Percentiles rank a stretch among this genome's conserved stretches.
Conservation (phyloP, 2,329 filamentous ascomycete genomes). For the Teratosphaeria pseudoeucalypti region DNA sequence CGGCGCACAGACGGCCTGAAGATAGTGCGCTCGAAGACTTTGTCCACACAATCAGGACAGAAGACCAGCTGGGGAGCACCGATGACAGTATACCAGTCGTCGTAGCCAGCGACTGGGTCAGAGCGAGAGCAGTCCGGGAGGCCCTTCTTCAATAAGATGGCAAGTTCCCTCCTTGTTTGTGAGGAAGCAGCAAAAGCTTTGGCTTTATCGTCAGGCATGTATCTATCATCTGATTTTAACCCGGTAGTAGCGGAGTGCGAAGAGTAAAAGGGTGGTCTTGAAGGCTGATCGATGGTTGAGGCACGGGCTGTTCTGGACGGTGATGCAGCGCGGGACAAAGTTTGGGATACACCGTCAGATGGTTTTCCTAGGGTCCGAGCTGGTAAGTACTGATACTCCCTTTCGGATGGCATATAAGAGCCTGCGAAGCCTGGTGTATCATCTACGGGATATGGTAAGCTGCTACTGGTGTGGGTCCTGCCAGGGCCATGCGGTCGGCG, state of each 20-base stretch:
- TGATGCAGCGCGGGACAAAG: conserved; percentile 7
- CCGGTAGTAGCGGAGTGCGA: conserved; percentile 8
- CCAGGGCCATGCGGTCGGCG: not conserved
- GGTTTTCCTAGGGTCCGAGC: conserved; percentile 6
- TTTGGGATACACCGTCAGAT: conserved; percentile 6
- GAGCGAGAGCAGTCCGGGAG: conserved; percentile 62
- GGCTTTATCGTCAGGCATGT: not conserved
- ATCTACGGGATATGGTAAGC: conserved; percentile 38
- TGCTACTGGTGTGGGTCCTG: not conserved
- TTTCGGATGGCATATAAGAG: conserved; percentile 34
- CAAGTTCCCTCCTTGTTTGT: conserved; percentile 35
- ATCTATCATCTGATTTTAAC: conserved; percentile 3
- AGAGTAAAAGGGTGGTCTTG: conserved; percentile 3
- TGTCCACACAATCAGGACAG: conserved; percentile 68
- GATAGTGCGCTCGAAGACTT: conserved; percentile 56
- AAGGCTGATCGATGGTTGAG: not conserved
- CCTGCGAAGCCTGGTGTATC: conserved; percentile 23
- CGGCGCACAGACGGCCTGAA: conserved; percentile 59
- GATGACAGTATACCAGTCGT: conserved; percentile 74
- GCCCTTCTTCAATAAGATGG: conserved; percentile 29
- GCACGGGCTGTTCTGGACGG: conserved; percentile 6
- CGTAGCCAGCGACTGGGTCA: conserved; percentile 49
- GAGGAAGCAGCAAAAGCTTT: conserved; percentile 15
- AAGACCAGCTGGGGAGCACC: conserved; percentile 64
- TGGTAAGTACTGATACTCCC: conserved; percentile 29